phyloP scores from a whole-genome alignment of 2,329 filamentous ascomycete genomes.

The Blastomyces silverae region DNA sequence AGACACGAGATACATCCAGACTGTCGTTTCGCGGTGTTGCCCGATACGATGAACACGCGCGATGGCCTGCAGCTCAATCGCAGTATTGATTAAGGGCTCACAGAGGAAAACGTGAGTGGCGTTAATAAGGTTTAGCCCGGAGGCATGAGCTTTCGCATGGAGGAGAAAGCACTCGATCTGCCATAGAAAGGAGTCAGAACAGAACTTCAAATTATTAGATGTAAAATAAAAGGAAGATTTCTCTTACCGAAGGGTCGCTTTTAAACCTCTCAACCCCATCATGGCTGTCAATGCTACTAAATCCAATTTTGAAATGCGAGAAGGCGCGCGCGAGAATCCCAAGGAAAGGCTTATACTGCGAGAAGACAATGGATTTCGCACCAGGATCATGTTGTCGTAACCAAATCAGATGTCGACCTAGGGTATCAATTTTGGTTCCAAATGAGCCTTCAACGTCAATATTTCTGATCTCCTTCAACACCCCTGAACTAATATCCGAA shows the following conservation, averaged over 20 bases:
- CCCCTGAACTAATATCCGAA: slow-evolving; percentile 62
- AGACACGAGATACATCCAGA: slow-evolving; percentile 91
- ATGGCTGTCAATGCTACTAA: slow-evolving; percentile 60
- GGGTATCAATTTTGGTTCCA: slow-evolving; percentile 82
- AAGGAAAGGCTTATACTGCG: slow-evolving; percentile 79
- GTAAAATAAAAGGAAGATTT: neutral
- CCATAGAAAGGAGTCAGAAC: slow-evolving; percentile 24
- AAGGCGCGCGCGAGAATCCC: slow-evolving; percentile 66
- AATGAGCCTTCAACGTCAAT: slow-evolving; percentile 69
- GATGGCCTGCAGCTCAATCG: slow-evolving; percentile 89
- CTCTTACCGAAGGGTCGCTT: slow-evolving; percentile 53
- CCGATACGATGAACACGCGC: slow-evolving; percentile 93
- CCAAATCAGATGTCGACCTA: slow-evolving; percentile 77
- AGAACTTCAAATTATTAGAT: neutral
- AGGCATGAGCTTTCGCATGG: slow-evolving; percentile 80
- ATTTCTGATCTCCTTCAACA: slow-evolving; percentile 71
- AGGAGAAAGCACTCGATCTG: slow-evolving; percentile 75
- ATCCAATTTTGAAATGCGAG: slow-evolving; percentile 62
- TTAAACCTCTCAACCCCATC: slow-evolving; percentile 71
- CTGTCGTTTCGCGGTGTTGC: slow-evolving; percentile 77
- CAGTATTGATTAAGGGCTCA: slow-evolving; percentile 88
- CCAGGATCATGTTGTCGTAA: slow-evolving; percentile 76
- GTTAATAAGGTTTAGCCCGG: slow-evolving; percentile 83
- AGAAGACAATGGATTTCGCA: slow-evolving; percentile 89
- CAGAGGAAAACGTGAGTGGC: slow-evolving; percentile 92